Percentiles rank a stretch among this genome's conserved stretches.
Conservation (phyloP, 2,329 filamentous ascomycete species). For the Nothophaeocryptopus gaeumannii region DNA sequence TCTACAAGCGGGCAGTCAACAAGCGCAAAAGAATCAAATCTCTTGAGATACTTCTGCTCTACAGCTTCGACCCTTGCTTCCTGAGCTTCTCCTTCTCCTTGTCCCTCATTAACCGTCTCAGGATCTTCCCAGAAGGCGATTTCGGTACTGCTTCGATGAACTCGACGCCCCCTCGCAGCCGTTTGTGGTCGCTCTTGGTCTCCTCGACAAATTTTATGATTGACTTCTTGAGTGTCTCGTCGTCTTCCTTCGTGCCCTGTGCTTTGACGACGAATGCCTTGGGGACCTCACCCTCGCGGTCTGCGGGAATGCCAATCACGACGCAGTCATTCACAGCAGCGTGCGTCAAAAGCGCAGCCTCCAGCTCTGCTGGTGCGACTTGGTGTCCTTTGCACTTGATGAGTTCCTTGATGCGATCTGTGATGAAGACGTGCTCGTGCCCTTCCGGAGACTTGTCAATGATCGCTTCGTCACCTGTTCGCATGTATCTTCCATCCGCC, state of each 20-base stretch:
- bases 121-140: constrained; percentile 62
- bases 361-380: constrained; percentile 79
- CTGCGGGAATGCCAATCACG: constrained; percentile 70
- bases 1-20: neutral
- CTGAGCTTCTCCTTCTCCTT: constrained; percentile 67
- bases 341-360: constrained; percentile 74
- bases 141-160: constrained; percentile 59
- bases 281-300: constrained; percentile 59
- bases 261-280: constrained; percentile 64
- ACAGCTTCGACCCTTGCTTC: constrained; percentile 65
- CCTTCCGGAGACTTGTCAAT: constrained; percentile 62
- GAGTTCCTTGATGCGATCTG: constrained; percentile 72
- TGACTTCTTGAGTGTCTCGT: constrained; percentile 48
- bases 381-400: constrained; percentile 63
- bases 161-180: constrained; percentile 59
- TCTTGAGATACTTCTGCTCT: constrained; percentile 20
- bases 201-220: constrained; percentile 60
- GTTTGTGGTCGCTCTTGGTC: constrained; percentile 61
- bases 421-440: constrained; percentile 78
- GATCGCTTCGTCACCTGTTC: constrained; percentile 80
- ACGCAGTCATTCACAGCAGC: constrained; percentile 73
- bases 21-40: neutral
- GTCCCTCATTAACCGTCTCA: constrained; percentile 65
- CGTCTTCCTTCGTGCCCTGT: constrained; percentile 46
- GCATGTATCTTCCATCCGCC: constrained; percentile 61